phyloP scores from a whole-genome alignment of 2,329 filamentous ascomycete genomes.

The Aspergillus fumigatus region DNA sequence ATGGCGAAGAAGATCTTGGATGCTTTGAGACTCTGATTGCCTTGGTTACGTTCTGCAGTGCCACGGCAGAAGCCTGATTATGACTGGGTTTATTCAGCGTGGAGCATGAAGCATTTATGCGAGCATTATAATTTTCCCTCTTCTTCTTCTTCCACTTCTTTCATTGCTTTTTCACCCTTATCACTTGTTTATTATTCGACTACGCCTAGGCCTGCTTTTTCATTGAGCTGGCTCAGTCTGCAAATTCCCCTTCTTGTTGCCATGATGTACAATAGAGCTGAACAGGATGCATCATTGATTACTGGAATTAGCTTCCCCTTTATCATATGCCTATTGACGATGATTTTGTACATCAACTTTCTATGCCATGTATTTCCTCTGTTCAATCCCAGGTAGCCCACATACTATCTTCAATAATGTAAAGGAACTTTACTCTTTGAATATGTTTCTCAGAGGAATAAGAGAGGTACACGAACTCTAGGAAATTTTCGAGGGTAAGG shows the following conservation, averaged over 20 bases:
- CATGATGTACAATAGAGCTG: constrained; percentile 27
- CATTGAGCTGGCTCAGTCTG: constrained; percentile 18
- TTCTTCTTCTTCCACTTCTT: constrained; percentile 9
- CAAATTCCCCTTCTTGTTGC: constrained; percentile 16
- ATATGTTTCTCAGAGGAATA: background rate
- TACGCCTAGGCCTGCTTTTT: constrained; percentile 15
- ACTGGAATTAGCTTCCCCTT: constrained; percentile 1
- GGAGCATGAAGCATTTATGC: constrained; percentile 20
- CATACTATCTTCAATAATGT: background rate
- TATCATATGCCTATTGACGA: constrained; percentile 6
- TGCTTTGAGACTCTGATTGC: constrained; percentile 68
- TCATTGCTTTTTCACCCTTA: background rate
- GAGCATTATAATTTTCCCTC: constrained; percentile 13
- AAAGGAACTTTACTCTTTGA: background rate
- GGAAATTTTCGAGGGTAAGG: background rate
- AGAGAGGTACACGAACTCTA: background rate
- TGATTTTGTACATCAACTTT: constrained; percentile 13
- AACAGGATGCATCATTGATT: constrained; percentile 14
- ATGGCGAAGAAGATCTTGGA: constrained; percentile 95
- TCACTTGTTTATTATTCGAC: constrained; percentile 7
- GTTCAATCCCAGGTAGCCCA: background rate
- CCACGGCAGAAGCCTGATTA: constrained; percentile 13
- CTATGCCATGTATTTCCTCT: constrained; percentile 2
- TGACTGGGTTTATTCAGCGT: constrained; percentile 19
- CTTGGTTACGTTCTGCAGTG: constrained; percentile 5